Evolutionary conservation across 139 green algal genomes (phyloP), one percentile per base, ranked within the genome.

Genomic region (Closterium sp.): DNA sequence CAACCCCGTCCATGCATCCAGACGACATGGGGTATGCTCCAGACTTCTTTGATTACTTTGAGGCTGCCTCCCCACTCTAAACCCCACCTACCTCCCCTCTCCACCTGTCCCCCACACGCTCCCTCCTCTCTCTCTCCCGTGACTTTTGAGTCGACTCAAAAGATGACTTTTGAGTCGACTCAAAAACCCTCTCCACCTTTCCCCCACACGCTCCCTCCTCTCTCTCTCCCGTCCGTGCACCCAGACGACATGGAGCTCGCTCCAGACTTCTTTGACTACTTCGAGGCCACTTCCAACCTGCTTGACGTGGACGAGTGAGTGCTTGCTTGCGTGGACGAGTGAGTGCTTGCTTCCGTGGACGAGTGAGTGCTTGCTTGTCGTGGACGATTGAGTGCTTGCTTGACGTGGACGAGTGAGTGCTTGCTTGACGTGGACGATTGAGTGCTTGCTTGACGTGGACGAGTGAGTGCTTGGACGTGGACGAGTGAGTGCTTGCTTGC

Each of bases 161-260:
- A n/a, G n/a, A n/a, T n/a, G n/a, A n/a, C n/a, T n/a, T n/a, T n/a
- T n/a, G n/a, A n/a, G n/a, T n/a, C n/a, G n/a, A n/a, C n/a, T n/a
- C n/a, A n/a, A 19, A 83, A 12, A 28, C 64, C 64, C 64, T 83
- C 64, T 83, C 64, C 64, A n/a, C n/a, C n/a, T n/a, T n/a, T n/a
- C n/a, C n/a, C n/a, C n/a, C n/a, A n/a, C n/a, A n/a, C n/a, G 64
- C 16, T 85, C 8, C 23, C 23, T 16, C 21, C n/a, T 33, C n/a
- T 10, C 81, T 33, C 23, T 85, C 16, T 21, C 83, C 7, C 83
- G 8, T 23, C 1, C 25, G 7, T 33, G 10, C 28, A 10, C 4
- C 55, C 90, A 93, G 93, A 95, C 76, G 93, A 95, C 88, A 94
- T 95, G 91, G 93, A 94, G 33, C 34, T 95, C 38, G 64, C 93